Base-by-base conservation (phyloP, 164 flowering plant genomes). In the Tetracentron sinense region DNA sequence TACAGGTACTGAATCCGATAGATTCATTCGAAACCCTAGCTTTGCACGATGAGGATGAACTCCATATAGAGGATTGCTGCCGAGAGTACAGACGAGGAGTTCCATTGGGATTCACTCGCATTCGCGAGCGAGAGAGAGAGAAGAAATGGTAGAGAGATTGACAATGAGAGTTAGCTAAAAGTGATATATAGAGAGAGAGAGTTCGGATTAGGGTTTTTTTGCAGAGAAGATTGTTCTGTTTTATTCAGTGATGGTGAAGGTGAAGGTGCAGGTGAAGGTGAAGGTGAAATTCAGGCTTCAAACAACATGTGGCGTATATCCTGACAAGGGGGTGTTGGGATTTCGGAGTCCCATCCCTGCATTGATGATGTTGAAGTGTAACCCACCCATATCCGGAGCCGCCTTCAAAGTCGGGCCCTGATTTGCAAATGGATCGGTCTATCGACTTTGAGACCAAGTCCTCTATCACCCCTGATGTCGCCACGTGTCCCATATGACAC, bases 31-130 rank as follows among this genome's bases (percentile, higher is more conserved):
- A 42, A 35, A 50, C 20, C 42, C 33, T 27, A 20, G 20, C 42
- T 38, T 42, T 7, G 57, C 28, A 16, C 60, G 27, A 10, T 51
- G 47, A 46, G 58, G 16, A 30, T 19, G 64, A 60, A 31, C 0
- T 60, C 20, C 52, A 20, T 11, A 38, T 23, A 46, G 33, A 3
- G 54, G 42, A 48, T 8, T 60, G 48, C 30, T 20, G 16, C 50
- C 17, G 51, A 54, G 58, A 65, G 25, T 15, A 47, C 58, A 33
- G 4, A 61, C 7, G 21, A 19, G 49, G 54, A 65, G 51, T 29
- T 66, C 74, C 74, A 71, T 65, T 12, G 59, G 47, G 10, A 44
- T 28, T 42, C 64, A 12, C 31, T 21, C 11, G 46, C 30, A 29
- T 20, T 20, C 38, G 8, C 10, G 7, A 44, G 30, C 26, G 29